These are phyloP conservation scores for Dictyostelium brefeldianum DNA, from an alignment of 78 protist species.

Conservation along the genomic window DNA sequence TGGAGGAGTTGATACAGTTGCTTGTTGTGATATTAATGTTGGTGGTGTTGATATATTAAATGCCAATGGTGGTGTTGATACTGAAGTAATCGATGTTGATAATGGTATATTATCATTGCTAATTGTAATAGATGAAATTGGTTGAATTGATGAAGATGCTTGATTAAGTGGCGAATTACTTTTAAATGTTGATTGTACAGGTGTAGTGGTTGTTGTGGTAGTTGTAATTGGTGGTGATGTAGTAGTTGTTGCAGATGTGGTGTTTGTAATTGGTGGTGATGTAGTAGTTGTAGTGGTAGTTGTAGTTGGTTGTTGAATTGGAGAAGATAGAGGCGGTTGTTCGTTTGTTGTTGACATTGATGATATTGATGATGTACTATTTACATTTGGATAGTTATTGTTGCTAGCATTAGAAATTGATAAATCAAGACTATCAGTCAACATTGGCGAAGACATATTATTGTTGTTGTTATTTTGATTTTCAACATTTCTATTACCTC, in stretches of 20 bases:
- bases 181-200: not conserved
- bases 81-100: not conserved
- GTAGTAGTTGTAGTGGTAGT: not conserved
- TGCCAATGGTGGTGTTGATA: not conserved
- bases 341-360: not conserved
- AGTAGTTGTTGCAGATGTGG: not conserved
- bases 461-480: not conserved
- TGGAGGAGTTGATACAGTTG: slow-evolving; percentile 13
- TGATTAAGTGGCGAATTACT: not conserved
- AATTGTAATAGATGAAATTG: not conserved
- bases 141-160: slow-evolving; percentile 14
- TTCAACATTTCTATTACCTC: not conserved
- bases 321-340: not conserved
- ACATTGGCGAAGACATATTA: no score
- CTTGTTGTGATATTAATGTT: not conserved
- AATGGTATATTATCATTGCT: not conserved
- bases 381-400: not conserved
- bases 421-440: no score
- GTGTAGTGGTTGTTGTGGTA: not conserved
- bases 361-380: not conserved
- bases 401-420: not conserved
- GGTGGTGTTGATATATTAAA: not conserved
- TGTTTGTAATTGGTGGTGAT: not conserved
- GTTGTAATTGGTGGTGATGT: slow-evolving; percentile 1
- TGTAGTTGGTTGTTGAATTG: not conserved